Evolutionary conservation across 257 asterid genomes (phyloP).

Genomic region (Lycium ferocissimum): DNA sequence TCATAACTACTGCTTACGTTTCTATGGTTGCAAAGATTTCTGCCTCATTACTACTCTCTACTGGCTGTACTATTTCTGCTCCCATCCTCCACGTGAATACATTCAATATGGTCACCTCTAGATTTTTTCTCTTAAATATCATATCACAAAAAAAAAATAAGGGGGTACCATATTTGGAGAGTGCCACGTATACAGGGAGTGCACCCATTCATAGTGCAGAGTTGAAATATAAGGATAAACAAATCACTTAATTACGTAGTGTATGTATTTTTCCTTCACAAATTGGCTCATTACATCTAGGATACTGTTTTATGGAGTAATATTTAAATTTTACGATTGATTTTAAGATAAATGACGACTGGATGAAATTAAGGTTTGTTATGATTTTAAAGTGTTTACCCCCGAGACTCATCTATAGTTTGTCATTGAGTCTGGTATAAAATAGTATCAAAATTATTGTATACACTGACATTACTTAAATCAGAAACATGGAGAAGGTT

Average conservation of each 20-base stretch:
- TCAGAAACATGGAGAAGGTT: background rate
- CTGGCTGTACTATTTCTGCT: slow-evolving; percentile 7
- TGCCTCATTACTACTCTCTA: slow-evolving; percentile 23
- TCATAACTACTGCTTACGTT: slow-evolving; percentile 43
- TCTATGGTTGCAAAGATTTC: slow-evolving; percentile 30
- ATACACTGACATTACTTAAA: too few relatives aligned
- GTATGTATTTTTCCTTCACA: too few relatives aligned
- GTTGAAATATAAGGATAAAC: background rate
- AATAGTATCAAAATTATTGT: too few relatives aligned
- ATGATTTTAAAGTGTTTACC: background rate
- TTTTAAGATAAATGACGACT: background rate
- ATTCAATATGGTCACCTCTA: slow-evolving; percentile 46
- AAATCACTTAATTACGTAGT: background rate
- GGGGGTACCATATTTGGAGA: background rate
- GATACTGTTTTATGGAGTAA: too few relatives aligned
- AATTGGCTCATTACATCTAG: background rate
- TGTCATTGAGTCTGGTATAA: background rate
- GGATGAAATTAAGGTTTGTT: background rate
- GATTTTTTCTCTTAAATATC: background rate
- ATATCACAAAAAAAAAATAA: background rate
- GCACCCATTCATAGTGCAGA: too few relatives aligned
- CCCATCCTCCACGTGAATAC: slow-evolving; percentile 65
- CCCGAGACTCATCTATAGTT: background rate
- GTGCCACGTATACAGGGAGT: background rate
- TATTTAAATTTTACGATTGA: too few relatives aligned